A percentile compares a stretch with the other conserved stretches of the same genome.
These are phyloP conservation scores for Carex kokanica DNA, from an alignment of 176 grass and related monocot species.

Conservation along the genomic window DNA sequence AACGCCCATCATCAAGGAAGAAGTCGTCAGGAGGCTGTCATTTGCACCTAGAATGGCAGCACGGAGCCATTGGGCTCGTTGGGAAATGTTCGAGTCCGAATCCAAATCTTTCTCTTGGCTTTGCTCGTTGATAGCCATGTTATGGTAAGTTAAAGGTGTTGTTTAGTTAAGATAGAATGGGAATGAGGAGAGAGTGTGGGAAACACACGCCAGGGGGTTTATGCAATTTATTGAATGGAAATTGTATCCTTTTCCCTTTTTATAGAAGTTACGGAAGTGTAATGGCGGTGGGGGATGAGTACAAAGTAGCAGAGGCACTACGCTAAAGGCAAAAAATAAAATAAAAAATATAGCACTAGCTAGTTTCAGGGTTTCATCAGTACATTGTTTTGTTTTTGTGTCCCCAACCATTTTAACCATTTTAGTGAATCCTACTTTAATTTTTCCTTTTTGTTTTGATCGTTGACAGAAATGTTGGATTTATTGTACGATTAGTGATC, in stretches of 20 bases:
- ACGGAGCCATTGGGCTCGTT: conserved; percentile 51
- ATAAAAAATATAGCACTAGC: not conserved
- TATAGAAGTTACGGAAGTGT: conserved; percentile 7
- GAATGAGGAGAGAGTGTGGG: conserved; percentile 29
- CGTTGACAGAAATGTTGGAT: too few species aligned
- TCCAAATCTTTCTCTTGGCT: not conserved
- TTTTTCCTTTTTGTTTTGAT: too few species aligned
- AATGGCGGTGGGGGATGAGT: conserved; percentile 1
- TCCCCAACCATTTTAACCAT: too few species aligned
- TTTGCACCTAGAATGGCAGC: conserved; percentile 65
- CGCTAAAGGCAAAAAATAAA: not conserved
- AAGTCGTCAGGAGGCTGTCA: conserved; percentile 56
- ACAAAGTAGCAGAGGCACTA: not conserved
- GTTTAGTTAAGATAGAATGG: not conserved
- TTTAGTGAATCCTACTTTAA: too few species aligned
- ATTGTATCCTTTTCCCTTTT: not conserved
- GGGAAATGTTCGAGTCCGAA: conserved; percentile 1
- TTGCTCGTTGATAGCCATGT: conserved; percentile 37
- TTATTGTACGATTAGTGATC: too few species aligned
- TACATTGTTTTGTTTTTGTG: too few species aligned
- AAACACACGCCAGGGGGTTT: conserved; percentile 31
- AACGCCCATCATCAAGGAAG: conserved; percentile 58
- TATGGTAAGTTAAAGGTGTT: not conserved
- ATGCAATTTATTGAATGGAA: too few species aligned
- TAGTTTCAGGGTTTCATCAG: not conserved